Evolutionary conservation across 1,139 yeast species (phyloP).

Genomic region (Saccharomycopsis phalli): DNA sequence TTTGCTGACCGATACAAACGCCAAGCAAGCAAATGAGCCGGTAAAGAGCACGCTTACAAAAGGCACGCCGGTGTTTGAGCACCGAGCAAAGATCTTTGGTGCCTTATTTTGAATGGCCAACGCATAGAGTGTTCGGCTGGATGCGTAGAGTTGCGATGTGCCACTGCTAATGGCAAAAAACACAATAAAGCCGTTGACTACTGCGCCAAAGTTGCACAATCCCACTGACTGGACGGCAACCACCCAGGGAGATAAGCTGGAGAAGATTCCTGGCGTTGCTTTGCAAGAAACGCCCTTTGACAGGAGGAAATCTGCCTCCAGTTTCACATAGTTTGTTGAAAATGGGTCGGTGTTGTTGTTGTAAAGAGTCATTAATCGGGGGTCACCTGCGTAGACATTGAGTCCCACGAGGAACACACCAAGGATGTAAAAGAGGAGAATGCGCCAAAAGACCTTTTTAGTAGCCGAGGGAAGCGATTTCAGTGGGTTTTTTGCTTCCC

Average conservation of each 20-base stretch:
- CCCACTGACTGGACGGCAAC: slow-evolving; percentile 69
- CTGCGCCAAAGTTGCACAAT: slow-evolving; percentile 51
- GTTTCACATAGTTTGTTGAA: slow-evolving; percentile 6
- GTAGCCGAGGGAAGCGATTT: slow-evolving; percentile 74
- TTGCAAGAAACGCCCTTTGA: slow-evolving; percentile 4
- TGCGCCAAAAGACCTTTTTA: slow-evolving; percentile 63
- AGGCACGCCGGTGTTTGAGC: slow-evolving; percentile 65
- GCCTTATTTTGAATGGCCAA: slow-evolving; percentile 65
- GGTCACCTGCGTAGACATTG: slow-evolving; percentile 69
- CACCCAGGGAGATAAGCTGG: slow-evolving; percentile 69
- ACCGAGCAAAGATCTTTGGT: slow-evolving; percentile 49
- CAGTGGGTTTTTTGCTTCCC: slow-evolving; percentile 78
- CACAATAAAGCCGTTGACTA: slow-evolving; percentile 57
- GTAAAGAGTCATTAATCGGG: slow-evolving; percentile 47
- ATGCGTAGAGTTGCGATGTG: slow-evolving; percentile 66
- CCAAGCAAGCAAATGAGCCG: slow-evolving; percentile 49
- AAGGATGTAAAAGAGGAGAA: slow-evolving; percentile 56
- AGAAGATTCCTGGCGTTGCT: slow-evolving; percentile 37
- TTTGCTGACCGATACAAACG: slow-evolving; percentile 51
- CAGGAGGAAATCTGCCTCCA: slow-evolving; percentile 1
- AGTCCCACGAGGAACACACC: slow-evolving; percentile 67
- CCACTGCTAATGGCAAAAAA: slow-evolving; percentile 74
- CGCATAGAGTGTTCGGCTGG: slow-evolving; percentile 71
- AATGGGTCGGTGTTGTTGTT: slow-evolving; percentile 6
- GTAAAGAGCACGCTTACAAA: slow-evolving; percentile 58